Conservation (phyloP, 306 rosid species). For the Citrullus colocynthis region DNA sequence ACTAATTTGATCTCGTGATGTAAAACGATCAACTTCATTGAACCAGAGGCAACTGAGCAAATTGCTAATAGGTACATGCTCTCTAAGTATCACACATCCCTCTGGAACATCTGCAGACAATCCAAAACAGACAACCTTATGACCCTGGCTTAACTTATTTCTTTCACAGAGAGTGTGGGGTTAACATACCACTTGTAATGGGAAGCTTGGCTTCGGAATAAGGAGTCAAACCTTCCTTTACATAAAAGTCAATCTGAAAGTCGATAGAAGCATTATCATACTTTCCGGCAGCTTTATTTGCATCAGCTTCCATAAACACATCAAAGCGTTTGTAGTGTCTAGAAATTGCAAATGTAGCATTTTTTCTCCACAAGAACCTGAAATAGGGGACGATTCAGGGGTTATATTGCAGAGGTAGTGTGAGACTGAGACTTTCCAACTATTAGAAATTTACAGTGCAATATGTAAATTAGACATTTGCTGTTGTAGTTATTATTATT, state of each 20-base stretch:
- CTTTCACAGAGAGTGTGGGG: not conserved
- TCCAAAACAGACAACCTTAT: conserved; percentile 17
- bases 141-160: not conserved
- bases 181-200: conserved; percentile 63
- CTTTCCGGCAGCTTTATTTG: conserved; percentile 90
- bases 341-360: conserved; percentile 87
- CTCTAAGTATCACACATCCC: conserved; percentile 80
- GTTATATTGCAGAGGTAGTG: not conserved
- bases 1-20: conserved; percentile 92
- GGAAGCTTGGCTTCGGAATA: conserved; percentile 87
- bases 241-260: conserved; percentile 75
- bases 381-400: not conserved
- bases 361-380: conserved; percentile 97
- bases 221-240: conserved; percentile 76
- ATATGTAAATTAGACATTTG: not conserved
- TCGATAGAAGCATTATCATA: conserved; percentile 79
- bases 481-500: not conserved
- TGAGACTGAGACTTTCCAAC: not conserved
- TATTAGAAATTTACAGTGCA: not conserved
- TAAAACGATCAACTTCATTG: conserved; percentile 95
- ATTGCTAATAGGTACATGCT: conserved; percentile 88
- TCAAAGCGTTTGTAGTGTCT: conserved; percentile 92
- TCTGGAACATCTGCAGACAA: conserved; percentile 89
- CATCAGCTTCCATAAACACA: conserved; percentile 86
- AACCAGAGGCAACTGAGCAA: conserved; percentile 92